Percentiles rank a stretch among this genome's conserved stretches.
Evolutionary conservation across 306 rosid genomes (phyloP).

Genomic region (Cicer yamashitae): DNA sequence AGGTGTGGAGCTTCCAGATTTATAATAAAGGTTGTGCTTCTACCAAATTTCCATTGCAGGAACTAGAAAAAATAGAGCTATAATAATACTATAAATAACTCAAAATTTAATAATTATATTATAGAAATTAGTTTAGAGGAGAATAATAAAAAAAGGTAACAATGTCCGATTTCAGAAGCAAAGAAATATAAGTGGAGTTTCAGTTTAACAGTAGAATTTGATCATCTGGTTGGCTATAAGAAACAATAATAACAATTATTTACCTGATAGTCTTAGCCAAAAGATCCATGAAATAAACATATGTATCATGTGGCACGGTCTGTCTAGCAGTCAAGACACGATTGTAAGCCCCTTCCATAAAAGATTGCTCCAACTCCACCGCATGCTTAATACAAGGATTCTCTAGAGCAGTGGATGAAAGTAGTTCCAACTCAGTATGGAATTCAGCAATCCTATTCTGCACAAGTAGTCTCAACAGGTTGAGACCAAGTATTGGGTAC

Average conservation of each 20-base stretch:
- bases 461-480: slow-evolving; percentile 91
- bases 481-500: slow-evolving; percentile 94
- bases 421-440: slow-evolving; percentile 94
- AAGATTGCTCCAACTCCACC: slow-evolving; percentile 98
- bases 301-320: slow-evolving; percentile 89
- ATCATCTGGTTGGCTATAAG: slow-evolving; percentile 13
- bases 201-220: slow-evolving; percentile 11
- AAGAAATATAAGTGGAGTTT: slow-evolving; percentile 12
- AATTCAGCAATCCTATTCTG: slow-evolving; percentile 99
- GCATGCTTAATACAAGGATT: slow-evolving; percentile 94
- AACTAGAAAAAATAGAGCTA: background rate
- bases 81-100: background rate
- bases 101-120: background rate
- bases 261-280: slow-evolving; percentile 97
- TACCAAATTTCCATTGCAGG: background rate
- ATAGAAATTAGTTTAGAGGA: background rate
- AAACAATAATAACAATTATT: slow-evolving; percentile 15
- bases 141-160: background rate
- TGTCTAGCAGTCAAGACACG: slow-evolving; percentile 95
- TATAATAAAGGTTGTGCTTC: slow-evolving; percentile 23
- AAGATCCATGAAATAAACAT: slow-evolving; percentile 93
- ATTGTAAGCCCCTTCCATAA: slow-evolving; percentile 99
- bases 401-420: slow-evolving; percentile 84
- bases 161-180: slow-evolving; percentile 16
- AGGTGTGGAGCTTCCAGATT: background rate